Base-by-base conservation (phyloP, 164 flowering plant species). In the Annona squamosa region DNA sequence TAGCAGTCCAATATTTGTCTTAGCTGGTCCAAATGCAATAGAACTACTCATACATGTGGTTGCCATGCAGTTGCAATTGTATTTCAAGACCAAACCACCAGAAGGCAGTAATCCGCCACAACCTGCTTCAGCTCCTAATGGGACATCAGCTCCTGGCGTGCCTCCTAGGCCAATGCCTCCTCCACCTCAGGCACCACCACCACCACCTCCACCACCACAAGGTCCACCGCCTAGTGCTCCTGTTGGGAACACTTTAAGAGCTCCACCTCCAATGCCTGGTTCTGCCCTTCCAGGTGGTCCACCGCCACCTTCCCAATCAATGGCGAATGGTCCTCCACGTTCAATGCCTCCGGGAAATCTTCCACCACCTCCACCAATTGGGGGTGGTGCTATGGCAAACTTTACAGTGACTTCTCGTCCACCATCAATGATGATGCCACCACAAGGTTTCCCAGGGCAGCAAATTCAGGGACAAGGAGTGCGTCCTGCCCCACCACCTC, bases 311-410 rank as follows among this genome's bases (percentile, higher is more conserved):
- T 97, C 97, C 0, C 88, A 90, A 26, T 79, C 87, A n/a, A 77
- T 79, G 82, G 85, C 74, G 43, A 89, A 88, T 82, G 98, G 97
- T 0, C 97, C 93, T 4, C 75, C 75, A 63, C 84, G 95, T 74
- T 94, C 97, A n/a, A 91, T 90, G 95, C 97, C 93, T 61, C 97
- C 98, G 9, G 96, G 95, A 69, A 72, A 79, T 65, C 85, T 87
- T 52, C 85, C 99, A 18, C 97, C 94, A 10, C 93, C 95, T 56
- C 97, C 97, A 17, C 90, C 96, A 18, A 77, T 81, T 68, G 89
- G 94, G 42, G 76, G 87, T 80, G 90, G 93, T 41, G 69, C 89
- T 19, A 93, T 93, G 98, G 79, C 87, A 1, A 91, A 89, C 78
- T 94, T 86, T 79, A 86, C 95, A 44, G 86, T 88, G 1, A 89